Evolutionary conservation across 2,329 filamentous ascomycete genomes (phyloP).

Genomic region (Dactylellina cionopaga): DNA sequence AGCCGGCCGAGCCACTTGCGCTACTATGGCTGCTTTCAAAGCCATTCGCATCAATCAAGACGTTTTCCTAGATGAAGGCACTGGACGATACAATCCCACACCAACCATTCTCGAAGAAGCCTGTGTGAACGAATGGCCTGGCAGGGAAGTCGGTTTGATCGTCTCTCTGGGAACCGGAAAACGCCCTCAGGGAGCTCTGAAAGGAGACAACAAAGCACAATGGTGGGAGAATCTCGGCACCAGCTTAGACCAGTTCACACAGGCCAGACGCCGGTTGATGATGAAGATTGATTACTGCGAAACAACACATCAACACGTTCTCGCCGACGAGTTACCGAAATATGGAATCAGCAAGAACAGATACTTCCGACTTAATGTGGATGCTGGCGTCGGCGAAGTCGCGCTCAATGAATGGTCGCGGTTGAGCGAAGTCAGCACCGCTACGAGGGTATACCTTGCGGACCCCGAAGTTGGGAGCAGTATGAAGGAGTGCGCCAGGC

Average conservation of each 20-base stretch:
- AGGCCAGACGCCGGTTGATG: constrained; percentile 84
- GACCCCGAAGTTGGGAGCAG: constrained; percentile 76
- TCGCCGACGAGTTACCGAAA: constrained; percentile 61
- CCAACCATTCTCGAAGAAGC: constrained; percentile 79
- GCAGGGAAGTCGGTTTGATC: constrained; percentile 89
- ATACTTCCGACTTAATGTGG: constrained; percentile 94
- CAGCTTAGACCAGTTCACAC: constrained; percentile 72
- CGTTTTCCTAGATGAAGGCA: constrained; percentile 89
- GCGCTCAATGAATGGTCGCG: constrained; percentile 98
- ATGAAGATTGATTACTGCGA: constrained; percentile 96
- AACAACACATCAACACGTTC: constrained; percentile 74
- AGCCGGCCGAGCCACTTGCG: constrained; percentile 88
- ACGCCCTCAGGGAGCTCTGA: constrained; percentile 76
- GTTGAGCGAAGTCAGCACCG: constrained; percentile 91
- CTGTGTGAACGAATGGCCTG: constrained; percentile 91
- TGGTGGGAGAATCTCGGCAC: constrained; percentile 57
- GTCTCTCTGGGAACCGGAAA: constrained; percentile 95
- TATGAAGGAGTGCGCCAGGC: constrained; percentile 46
- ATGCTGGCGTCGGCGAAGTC: constrained; percentile 94
- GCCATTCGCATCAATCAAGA: constrained; percentile 92
- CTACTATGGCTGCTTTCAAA: constrained; percentile 92
- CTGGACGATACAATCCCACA: constrained; percentile 88
- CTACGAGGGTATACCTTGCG: constrained; percentile 82
- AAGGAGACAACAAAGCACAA: constrained; percentile 67
- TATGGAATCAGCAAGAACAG: constrained; percentile 84